Evolutionary conservation across 169 alveolate genomes (phyloP).

Genomic region (Plasmodium billcollinsi): DNA sequence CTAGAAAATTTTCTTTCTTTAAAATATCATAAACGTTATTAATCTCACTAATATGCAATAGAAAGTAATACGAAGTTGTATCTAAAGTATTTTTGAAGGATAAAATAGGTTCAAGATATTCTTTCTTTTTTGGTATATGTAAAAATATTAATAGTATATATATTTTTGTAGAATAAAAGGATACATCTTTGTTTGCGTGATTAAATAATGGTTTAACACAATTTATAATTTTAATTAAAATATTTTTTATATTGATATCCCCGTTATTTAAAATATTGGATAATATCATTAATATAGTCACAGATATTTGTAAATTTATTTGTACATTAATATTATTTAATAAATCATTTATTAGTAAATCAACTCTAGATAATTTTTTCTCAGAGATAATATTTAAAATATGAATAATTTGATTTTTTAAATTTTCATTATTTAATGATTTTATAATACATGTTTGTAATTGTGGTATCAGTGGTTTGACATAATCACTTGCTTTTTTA

Average conservation of each 20-base stretch:
- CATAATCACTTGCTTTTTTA: slow-evolving; percentile 64
- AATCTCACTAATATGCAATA: slow-evolving; percentile 70
- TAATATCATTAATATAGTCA: slow-evolving; percentile 70
- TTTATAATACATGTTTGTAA: slow-evolving; percentile 76
- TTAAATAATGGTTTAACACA: slow-evolving; percentile 32
- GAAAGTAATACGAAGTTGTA: slow-evolving; percentile 19
- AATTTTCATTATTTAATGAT: slow-evolving; percentile 67
- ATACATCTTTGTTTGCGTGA: slow-evolving; percentile 41
- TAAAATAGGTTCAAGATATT: slow-evolving; percentile 49
- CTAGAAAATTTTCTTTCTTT: slow-evolving; percentile 46
- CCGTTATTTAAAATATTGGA: slow-evolving; percentile 58
- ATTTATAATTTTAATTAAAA: slow-evolving; percentile 55
- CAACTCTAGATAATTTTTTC: slow-evolving; percentile 69
- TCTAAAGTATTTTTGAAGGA: slow-evolving; percentile 2
- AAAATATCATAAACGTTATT: slow-evolving; percentile 64
- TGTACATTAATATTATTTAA: slow-evolving; percentile 70
- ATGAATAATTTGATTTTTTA: slow-evolving; percentile 74
- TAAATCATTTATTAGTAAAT: slow-evolving; percentile 68
- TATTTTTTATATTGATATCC: slow-evolving; percentile 34
- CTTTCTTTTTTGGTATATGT: slow-evolving; percentile 60
- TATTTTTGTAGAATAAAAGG: slow-evolving; percentile 59
- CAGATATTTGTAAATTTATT: slow-evolving; percentile 32
- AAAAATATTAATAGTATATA: slow-evolving; percentile 46
- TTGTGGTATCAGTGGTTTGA: slow-evolving; percentile 70
- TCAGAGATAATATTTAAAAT: slow-evolving; percentile 73